Conservation (phyloP, 371 early-diverging fungal genomes). For the Rhizopus microsporus region DNA sequence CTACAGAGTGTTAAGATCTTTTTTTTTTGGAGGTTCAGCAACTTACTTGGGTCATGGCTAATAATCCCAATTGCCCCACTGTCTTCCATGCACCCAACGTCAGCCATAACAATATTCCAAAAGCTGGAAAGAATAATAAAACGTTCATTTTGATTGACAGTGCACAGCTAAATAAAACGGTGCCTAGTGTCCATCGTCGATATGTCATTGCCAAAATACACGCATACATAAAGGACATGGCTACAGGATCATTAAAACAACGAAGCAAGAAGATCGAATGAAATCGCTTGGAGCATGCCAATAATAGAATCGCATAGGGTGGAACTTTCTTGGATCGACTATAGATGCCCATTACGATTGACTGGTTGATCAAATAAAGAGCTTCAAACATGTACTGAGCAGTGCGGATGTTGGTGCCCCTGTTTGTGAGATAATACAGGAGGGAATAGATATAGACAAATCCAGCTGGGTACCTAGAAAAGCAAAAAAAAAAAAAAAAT, state of each 20-base stretch:
- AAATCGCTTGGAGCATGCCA: slow-evolving; percentile 75
- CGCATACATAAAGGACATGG: slow-evolving; percentile 77
- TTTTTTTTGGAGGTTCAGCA: not conserved
- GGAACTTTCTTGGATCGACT: slow-evolving; percentile 53
- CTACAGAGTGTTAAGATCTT: slow-evolving; percentile 33
- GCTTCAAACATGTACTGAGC: slow-evolving; percentile 85
- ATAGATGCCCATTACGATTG: slow-evolving; percentile 69
- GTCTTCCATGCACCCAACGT: slow-evolving; percentile 56
- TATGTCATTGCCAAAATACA: slow-evolving; percentile 63
- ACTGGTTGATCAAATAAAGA: slow-evolving; percentile 69
- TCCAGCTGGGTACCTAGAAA: slow-evolving; percentile 86
- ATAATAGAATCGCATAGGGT: slow-evolving; percentile 58
- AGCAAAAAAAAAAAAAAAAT: not conserved
- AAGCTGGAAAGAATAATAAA: slow-evolving; percentile 85
- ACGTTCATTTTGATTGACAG: slow-evolving; percentile 94
- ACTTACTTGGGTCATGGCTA: slow-evolving; percentile 59
- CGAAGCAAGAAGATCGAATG: slow-evolving; percentile 91
- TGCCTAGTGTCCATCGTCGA: slow-evolving; percentile 50
- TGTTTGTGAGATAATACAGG: slow-evolving; percentile 67
- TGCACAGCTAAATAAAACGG: slow-evolving; percentile 74
- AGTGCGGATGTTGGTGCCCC: slow-evolving; percentile 66
- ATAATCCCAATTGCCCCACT: slow-evolving; percentile 43
- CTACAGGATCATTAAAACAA: slow-evolving; percentile 91
- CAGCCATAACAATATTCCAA: slow-evolving; percentile 70
- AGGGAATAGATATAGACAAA: slow-evolving; percentile 85